Base-by-base conservation (phyloP, 2,329 filamentous ascomycete species). In the Botrytis byssoidea region DNA sequence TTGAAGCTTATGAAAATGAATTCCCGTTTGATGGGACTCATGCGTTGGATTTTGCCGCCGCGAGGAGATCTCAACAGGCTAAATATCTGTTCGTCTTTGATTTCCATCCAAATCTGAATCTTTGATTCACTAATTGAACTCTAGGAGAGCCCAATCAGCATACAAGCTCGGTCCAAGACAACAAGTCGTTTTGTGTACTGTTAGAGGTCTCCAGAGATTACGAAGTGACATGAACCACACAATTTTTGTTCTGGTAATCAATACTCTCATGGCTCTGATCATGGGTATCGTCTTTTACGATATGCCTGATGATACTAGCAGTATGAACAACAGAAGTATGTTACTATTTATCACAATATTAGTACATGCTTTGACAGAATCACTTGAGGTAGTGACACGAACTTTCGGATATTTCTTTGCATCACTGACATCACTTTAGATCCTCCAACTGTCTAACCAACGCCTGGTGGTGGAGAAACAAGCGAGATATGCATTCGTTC, bases 391-490 rank as follows among this genome's bases (percentile, higher is more conserved):
- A 78, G 42, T 78, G 9, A 16, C 14, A 18, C 29, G 2, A 29
- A 6, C n/a, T 6, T 59, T 3, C 12, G 20, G 10, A 35, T 40
- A 40, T 22, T 32, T 12, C 9, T 55, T 67, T 5, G 25, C 10
- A 10, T 20, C 37, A 35, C 46, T 71, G 16, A 65, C 55, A 22
- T 18, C 46, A 64, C 32, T 63, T 1, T 66, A 92, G 86, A 96
- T 97, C 80, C 82, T 96, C 0, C n/a, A 76, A 32, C 86, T 97
- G 5, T 97, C 95, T 80, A 88, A 92, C 5, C 94, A 97, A 88
- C 91, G 95, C 57, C 92, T 92, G 0, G 97, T 97, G 78, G 93
- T 97, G 75, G 94, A 97, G 81, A 97, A 97, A 81, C 95, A 98
- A 79, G 85, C 88, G 72, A 89, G 92, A 75, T 98, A 97, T 81